These are phyloP conservation scores for Chaetomium sp. DNA, from an alignment of 2,329 filamentous ascomycete species.

Conservation along the genomic window DNA sequence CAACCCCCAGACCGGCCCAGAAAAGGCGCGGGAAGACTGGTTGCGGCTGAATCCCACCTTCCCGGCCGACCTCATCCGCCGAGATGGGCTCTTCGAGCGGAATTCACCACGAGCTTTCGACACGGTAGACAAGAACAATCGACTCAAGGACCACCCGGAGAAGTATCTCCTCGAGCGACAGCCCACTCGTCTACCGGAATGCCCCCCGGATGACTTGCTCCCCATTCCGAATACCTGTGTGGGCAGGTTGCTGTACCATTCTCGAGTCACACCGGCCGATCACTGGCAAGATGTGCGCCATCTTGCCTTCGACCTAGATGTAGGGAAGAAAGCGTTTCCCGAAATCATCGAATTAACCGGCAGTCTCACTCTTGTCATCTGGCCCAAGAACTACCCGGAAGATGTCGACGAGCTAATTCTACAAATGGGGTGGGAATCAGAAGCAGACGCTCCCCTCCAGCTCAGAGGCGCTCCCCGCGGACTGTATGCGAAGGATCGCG, in stretches of 20 bases:
- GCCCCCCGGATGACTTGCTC: slow-evolving; percentile 46
- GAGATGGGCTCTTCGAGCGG: slow-evolving; percentile 34
- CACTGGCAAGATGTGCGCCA: slow-evolving; percentile 97
- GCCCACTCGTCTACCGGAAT: slow-evolving; percentile 11
- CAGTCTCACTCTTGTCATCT: slow-evolving; percentile 79
- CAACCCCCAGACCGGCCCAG: slow-evolving; percentile 24
- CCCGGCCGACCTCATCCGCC: slow-evolving; percentile 32
- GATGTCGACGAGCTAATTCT: slow-evolving; percentile 80
- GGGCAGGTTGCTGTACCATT: slow-evolving; percentile 66
- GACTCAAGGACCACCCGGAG: slow-evolving; percentile 41
- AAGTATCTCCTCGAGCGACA: slow-evolving; percentile 40
- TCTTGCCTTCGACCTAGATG: slow-evolving; percentile 60
- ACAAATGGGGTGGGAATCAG: slow-evolving; percentile 73
- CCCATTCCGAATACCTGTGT: slow-evolving; percentile 59
- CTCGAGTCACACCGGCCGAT: slow-evolving; percentile 68
- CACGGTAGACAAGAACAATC: slow-evolving; percentile 42
- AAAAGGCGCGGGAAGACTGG: slow-evolving; percentile 33
- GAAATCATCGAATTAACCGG: slow-evolving; percentile 54
- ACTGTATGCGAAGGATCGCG: slow-evolving; percentile 41
- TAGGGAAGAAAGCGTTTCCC: slow-evolving; percentile 15
- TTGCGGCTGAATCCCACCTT: slow-evolving; percentile 30
- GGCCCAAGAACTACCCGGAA: slow-evolving; percentile 80
- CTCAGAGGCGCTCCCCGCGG: slow-evolving; percentile 43
- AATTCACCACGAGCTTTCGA: slow-evolving; percentile 29
- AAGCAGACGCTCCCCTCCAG: slow-evolving; percentile 71